These are phyloP conservation scores for Fusarium nematophilum DNA, from an alignment of 2,329 filamentous ascomycete species.

Conservation along the genomic window DNA sequence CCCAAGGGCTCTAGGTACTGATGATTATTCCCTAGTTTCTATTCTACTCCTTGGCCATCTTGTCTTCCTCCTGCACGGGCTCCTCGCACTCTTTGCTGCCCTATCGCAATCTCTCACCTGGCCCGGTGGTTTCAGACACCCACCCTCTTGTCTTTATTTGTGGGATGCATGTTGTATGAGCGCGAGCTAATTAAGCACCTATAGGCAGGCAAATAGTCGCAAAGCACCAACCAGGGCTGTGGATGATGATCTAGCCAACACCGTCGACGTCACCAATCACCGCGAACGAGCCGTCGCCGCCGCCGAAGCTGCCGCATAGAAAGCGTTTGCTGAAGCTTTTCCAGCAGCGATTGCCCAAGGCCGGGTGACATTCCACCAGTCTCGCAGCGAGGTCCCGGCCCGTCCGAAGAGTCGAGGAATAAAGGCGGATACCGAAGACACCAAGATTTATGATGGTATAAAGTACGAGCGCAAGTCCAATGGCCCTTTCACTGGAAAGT, in stretches of 20 bases:
- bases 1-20: constrained; percentile 28
- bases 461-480: constrained; percentile 72
- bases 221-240: constrained; percentile 51
- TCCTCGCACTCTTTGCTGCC: constrained; percentile 3
- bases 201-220: constrained; percentile 46
- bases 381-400: constrained; percentile 66
- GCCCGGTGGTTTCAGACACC: background rate
- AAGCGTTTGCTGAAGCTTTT: constrained; percentile 45
- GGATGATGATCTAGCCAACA: constrained; percentile 53
- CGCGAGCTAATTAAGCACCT: constrained; percentile 38
- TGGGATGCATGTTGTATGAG: background rate
- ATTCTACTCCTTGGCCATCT: constrained; percentile 14
- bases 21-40: constrained; percentile 10
- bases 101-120: background rate
- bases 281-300: constrained; percentile 53
- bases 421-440: constrained; percentile 59
- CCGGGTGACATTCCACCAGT: constrained; percentile 56
- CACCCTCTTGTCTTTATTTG: background rate
- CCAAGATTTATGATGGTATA: constrained; percentile 68
- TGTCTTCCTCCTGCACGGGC: constrained; percentile 10
- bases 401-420: constrained; percentile 62
- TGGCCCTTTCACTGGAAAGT: constrained; percentile 71
- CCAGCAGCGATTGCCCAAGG: constrained; percentile 41
- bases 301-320: constrained; percentile 47
- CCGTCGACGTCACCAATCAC: constrained; percentile 54